Base-by-base conservation (phyloP, 2,329 filamentous ascomycete genomes). In the Pseudonectria buxi region DNA sequence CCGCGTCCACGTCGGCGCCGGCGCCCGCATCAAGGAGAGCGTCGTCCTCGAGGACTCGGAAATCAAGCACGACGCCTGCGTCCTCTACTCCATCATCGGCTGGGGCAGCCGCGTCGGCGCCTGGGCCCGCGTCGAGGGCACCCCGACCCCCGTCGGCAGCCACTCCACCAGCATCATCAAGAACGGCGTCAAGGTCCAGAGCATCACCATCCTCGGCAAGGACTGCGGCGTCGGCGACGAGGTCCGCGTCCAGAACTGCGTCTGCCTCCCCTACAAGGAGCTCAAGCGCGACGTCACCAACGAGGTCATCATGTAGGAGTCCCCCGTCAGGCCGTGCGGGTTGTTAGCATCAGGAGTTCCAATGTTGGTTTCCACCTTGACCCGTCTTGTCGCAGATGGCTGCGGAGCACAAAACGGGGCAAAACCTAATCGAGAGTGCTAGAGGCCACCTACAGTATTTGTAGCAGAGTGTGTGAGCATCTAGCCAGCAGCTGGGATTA, bases 61-160 rank as follows among this genome's bases (percentile, higher is more conserved):
- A 67, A 85, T 98, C 66, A 94, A 89, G 71, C 92, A 96, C 62
- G 92, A 96, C 57, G 86, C 92, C 10, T 96, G 90, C 56, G 80
- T 98, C 30, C 71, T 96, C 52, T 94, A 96, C 71, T 84, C 87
- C 4, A 96, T 98, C 53, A 88, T 98, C 51, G 92, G 92, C 39
- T 96, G 92, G 92, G 86, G 84, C 65, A 94, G 88, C 69, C 86
- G 87, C 44, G 81, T 98, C 12, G 92, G 92, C 43, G 87, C 90
- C n/a, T 98, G 92, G 92, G 89, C 92, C 34, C 83, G 92, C 60
- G 90, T 98, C 16, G 92, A 98, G 65, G 92, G 92, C 36, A 95
- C 88, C 1, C 89, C 90, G 1, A 94, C 85, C 12, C 84, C 89
- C 0, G 79, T 86, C 36, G 81, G 76, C 34, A 95, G 84, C 69